Conservation (phyloP, 257 asterid species). For the Ajuga chamaepitys region DNA sequence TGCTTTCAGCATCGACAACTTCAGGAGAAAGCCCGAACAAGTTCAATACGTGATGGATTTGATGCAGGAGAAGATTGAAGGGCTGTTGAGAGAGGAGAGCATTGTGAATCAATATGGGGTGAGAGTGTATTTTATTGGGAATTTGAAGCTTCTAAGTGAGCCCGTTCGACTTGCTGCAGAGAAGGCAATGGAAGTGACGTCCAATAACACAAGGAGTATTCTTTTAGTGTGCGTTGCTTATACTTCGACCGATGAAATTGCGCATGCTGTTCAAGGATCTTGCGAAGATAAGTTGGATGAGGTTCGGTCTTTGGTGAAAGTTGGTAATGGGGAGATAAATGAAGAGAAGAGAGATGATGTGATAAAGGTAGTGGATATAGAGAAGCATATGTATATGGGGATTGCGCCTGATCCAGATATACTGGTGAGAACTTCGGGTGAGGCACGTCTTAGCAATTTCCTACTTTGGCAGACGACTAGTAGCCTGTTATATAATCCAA, state of each 20-base stretch:
- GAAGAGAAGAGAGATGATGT: constrained; percentile 7
- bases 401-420: constrained; percentile 68
- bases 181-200: constrained; percentile 58
- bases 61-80: constrained; percentile 75
- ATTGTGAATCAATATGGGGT: constrained; percentile 50
- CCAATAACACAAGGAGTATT: constrained; percentile 24
- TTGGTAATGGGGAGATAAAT: neutral
- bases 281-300: constrained; percentile 29
- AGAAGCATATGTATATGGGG: constrained; percentile 61
- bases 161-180: constrained; percentile 52
- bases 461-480: constrained; percentile 69
- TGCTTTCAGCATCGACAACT: constrained; percentile 84
- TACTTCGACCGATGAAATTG: constrained; percentile 66
- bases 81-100: constrained; percentile 50
- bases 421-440: constrained; percentile 50
- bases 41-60: constrained; percentile 58
- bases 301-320: constrained; percentile 4
- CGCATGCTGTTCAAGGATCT: constrained; percentile 41
- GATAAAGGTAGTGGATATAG: constrained; percentile 44
- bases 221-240: constrained; percentile 66
- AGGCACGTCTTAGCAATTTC: constrained; percentile 50
- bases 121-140: constrained; percentile 56
- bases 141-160: constrained; percentile 47
- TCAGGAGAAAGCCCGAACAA: constrained; percentile 59
- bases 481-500: constrained; percentile 48